Evolutionary conservation across 1,284 basidiomycete genomes (phyloP), one percentile per base, ranked within the genome.

Genomic region (Fomes fomentarius): DNA sequence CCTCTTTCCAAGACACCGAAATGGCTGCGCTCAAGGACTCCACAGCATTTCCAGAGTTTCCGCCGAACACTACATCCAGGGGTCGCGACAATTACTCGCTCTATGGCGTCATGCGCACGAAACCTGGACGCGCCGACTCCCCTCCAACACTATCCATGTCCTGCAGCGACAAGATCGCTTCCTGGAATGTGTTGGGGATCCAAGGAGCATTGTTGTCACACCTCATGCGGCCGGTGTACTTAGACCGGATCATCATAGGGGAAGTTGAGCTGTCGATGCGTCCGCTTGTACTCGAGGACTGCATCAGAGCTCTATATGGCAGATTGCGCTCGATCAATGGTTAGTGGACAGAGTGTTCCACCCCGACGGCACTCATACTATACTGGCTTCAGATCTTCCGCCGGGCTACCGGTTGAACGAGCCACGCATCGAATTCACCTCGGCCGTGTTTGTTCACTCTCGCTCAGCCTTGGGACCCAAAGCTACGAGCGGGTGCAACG

Each of bases 101-200:
- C 9, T 74, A 84, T 30, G 89, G 91, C 7, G 86, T 89, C 12
- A 72, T 96, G 37, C 85, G 94, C 25, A 96, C 94, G 1, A 97
- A 96, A 68, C 94, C 94, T 1, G 94, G 91, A 9, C 84, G 94
- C 49, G 85, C 90, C 0, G 94, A 96, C 67, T 88, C 91, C 0
- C 86, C 86, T 0, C 84, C 87, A 0, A 92, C 94, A 1, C 71
- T 81, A 1, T 93, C 82, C 60, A 91, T 96, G 84, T 91, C 91
- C 0, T 96, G 94, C 71, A 93, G 89, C 61, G 94, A 97, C 71
- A 97, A 97, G 72, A 87, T 97, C 39, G 91, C 92, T 0, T 71
- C 79, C 1, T 97, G 93, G 92, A 82, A 76, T 57, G 82, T 88
- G 0, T 71, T 93, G 1, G 94, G 94, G 0, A 75, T 95, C n/a